Conservation (phyloP, 2,329 filamentous ascomycete species). For the Fusarium tricinctum region DNA sequence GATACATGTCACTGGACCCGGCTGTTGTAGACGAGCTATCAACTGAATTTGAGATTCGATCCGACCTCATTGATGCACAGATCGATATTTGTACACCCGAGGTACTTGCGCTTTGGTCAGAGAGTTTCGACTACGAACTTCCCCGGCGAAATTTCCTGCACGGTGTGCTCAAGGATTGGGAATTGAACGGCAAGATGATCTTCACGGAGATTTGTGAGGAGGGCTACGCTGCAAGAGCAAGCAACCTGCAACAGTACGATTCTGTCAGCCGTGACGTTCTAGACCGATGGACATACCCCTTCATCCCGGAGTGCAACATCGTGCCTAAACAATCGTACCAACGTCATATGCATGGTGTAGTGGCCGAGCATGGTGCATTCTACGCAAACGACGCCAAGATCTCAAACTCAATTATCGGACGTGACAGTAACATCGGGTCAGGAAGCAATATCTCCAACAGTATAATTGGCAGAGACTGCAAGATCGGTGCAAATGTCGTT, state of each 20-base stretch:
- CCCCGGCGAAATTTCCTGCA: constrained; percentile 90
- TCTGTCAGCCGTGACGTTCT: constrained; percentile 89
- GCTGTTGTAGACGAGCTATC: constrained; percentile 79
- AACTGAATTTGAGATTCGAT: constrained; percentile 82
- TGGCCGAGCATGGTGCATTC: constrained; percentile 83
- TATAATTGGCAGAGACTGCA: constrained; percentile 86
- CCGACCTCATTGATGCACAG: constrained; percentile 91
- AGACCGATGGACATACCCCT: constrained; percentile 86
- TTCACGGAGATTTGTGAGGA: constrained; percentile 88
- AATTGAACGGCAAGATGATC: constrained; percentile 97
- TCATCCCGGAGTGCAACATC: constrained; percentile 91
- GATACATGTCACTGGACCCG: constrained; percentile 80
- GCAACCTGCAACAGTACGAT: constrained; percentile 90
- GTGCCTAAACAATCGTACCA: constrained; percentile 82
- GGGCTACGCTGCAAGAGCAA: constrained; percentile 88
- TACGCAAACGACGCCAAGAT: constrained; percentile 80
- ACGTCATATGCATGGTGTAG: constrained; percentile 76
- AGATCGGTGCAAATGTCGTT: constrained; percentile 85
- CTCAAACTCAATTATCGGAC: constrained; percentile 80
- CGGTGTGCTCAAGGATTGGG: constrained; percentile 95
- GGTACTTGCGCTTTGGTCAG: constrained; percentile 93
- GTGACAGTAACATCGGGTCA: constrained; percentile 80
- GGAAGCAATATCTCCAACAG: constrained; percentile 79
- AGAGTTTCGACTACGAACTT: constrained; percentile 96
- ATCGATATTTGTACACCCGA: constrained; percentile 99